Evolutionary conservation across 345 rosid genomes (phyloP).

Genomic region (Pistacia atlantica): DNA sequence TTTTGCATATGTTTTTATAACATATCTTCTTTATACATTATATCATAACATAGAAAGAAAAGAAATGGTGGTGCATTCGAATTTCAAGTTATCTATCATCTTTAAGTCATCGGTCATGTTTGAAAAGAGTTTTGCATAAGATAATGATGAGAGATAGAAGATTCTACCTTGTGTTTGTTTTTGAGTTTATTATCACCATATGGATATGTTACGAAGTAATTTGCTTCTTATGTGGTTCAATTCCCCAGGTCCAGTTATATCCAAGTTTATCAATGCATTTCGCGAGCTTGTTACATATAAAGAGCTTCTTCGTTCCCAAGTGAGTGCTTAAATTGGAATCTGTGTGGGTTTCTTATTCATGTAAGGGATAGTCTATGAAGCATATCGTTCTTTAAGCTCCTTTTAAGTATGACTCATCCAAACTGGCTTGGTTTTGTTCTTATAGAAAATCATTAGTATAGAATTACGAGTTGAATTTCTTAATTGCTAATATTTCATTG

Average conservation of each 20-base stretch:
- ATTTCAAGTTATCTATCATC: background rate
- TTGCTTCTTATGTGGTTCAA: conserved; percentile 22
- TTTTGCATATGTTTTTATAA: background rate
- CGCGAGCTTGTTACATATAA: conserved; percentile 78
- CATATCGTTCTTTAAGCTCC: background rate
- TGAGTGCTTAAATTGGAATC: conserved; percentile 37
- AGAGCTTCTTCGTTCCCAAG: conserved; percentile 86
- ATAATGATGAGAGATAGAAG: conserved; percentile 4
- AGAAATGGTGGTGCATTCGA: background rate
- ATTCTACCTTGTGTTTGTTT: background rate
- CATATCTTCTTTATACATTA: background rate
- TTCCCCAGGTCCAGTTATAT: conserved; percentile 71
- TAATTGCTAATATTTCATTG: background rate
- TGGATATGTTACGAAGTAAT: background rate
- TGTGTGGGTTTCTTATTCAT: conserved; percentile 1
- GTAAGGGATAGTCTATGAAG: background rate
- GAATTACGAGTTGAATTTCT: background rate
- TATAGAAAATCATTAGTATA: background rate
- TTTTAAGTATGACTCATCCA: background rate
- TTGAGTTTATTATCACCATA: background rate
- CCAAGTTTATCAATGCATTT: conserved; percentile 69
- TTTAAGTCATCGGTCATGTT: background rate
- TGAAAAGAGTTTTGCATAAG: background rate
- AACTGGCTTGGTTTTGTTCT: background rate
- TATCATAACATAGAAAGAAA: background rate